These are phyloP conservation scores for Pleoardoris graminearum DNA, from an alignment of 2,329 filamentous ascomycete genomes.

Conservation along the genomic window DNA sequence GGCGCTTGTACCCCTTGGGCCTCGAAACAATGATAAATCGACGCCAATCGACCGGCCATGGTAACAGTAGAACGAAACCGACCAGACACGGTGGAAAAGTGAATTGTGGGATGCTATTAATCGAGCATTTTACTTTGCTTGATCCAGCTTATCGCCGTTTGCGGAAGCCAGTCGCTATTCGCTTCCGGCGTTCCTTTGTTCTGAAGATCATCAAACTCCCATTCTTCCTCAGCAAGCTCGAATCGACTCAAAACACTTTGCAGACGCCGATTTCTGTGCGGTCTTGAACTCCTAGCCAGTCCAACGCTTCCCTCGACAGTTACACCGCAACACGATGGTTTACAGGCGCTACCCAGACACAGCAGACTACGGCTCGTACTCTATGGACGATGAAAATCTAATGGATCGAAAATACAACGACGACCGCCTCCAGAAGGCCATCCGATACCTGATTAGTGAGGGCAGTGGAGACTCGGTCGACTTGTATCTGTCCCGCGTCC, in stretches of 20 bases:
- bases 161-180: constrained; percentile 16
- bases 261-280: neutral
- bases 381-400: neutral
- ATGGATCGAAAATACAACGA: constrained; percentile 19
- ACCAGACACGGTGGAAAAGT: neutral
- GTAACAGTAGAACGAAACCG: neutral
- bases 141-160: constrained; percentile 12
- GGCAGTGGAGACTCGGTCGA: constrained; percentile 24
- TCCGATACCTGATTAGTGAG: constrained; percentile 31
- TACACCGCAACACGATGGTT: neutral
- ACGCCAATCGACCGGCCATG: too few species aligned
- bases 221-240: neutral
- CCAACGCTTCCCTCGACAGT: neutral
- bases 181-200: constrained; percentile 19
- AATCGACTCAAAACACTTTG: neutral
- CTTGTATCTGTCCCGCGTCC: constrained; percentile 25
- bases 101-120: neutral
- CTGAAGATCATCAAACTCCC: constrained; percentile 11
- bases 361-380: neutral
- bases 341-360: neutral
- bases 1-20: neutral
- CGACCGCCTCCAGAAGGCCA: constrained; percentile 29
- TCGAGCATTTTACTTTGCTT: neutral
- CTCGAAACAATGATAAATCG: neutral
- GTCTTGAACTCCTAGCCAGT: neutral